Evolutionary conservation across 306 rosid species (phyloP).

Genomic region (Corylus americana): DNA sequence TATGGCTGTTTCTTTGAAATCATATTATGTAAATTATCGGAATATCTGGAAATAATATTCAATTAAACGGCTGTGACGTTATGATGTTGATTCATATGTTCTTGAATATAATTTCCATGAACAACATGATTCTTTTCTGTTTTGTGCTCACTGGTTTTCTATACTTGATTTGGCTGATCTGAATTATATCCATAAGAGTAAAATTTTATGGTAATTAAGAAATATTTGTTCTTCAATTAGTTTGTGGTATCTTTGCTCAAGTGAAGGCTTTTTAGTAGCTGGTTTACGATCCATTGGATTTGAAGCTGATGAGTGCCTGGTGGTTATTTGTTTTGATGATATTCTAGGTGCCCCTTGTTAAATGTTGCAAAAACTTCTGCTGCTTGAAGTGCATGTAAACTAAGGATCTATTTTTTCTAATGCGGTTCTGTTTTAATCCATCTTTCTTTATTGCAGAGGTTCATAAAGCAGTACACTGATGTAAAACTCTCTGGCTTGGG

Average conservation of each 20-base stretch:
- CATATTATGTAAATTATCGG: no score
- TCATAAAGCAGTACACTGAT: conserved; percentile 47
- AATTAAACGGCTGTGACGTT: neutral
- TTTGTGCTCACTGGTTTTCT: neutral
- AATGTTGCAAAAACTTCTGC: no score
- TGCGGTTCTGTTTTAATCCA: neutral
- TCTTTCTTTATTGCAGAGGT: conserved; percentile 54
- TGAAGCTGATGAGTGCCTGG: neutral
- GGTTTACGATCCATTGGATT: neutral
- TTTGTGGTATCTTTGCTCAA: neutral
- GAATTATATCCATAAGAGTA: neutral
- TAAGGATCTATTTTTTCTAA: neutral
- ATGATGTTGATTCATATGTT: neutral
- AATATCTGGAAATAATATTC: no score
- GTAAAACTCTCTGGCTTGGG: conserved; percentile 74
- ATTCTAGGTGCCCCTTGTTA: neutral
- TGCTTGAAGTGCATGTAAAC: no score
- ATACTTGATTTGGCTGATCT: neutral
- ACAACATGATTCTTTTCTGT: neutral
- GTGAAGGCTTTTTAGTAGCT: neutral
- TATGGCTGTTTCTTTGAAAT: no score
- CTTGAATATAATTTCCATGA: no score
- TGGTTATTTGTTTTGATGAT: neutral
- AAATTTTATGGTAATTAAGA: neutral
- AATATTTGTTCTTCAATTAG: neutral